Evolutionary conservation across 2,329 filamentous ascomycete species (phyloP), one percentile per base, ranked within the genome.

Genomic region (Fusarium tjaetaba): DNA sequence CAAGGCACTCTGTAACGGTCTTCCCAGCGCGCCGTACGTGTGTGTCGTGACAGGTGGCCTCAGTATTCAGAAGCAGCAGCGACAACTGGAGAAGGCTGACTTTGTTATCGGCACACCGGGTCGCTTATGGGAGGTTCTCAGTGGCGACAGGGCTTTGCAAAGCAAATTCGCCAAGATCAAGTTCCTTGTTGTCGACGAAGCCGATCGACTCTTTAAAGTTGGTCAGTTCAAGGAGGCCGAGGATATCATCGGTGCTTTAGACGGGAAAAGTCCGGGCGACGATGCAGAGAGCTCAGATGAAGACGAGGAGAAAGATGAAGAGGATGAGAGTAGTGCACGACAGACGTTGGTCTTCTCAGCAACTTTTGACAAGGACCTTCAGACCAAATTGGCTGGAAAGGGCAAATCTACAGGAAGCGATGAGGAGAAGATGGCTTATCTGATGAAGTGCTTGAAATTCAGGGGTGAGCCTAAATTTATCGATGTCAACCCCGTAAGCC

Each of bases 301-400:
- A 38, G 83, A 85, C 4, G 84, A 86, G n/a, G 85, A 85, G 1
- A 85, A 85, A 1, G 85, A 86, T 2, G 84, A 86, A 15, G 82
- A 85, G 0, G 77, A 85, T 46, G 79, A 88, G 22, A 22, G 42
- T 2, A 72, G 13, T 28, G 42, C 48, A 42, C 86, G 96, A 45
- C 96, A 99, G 80, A 98, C 95, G 0, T 88, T 99, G 0, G 94
- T 99, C 26, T 99, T 99, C 82, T 98, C 96, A 0, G 96, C 96
- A 0, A 99, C 96, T 0, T 97, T 99, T 81, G 93, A 97, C 80
- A 96, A 95, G 79, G 92, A 92, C 2, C 84, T 99, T 36, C 96
- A 98, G 80, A 94, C 96, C 76, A 98, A 98, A 81, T 88, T 99
- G 18, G 91, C 93, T 4, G 93, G 94, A 32, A 97, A 95, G 80